phyloP scores from a whole-genome alignment of 2,329 filamentous ascomycete species.

The Trichoderma sp. region DNA sequence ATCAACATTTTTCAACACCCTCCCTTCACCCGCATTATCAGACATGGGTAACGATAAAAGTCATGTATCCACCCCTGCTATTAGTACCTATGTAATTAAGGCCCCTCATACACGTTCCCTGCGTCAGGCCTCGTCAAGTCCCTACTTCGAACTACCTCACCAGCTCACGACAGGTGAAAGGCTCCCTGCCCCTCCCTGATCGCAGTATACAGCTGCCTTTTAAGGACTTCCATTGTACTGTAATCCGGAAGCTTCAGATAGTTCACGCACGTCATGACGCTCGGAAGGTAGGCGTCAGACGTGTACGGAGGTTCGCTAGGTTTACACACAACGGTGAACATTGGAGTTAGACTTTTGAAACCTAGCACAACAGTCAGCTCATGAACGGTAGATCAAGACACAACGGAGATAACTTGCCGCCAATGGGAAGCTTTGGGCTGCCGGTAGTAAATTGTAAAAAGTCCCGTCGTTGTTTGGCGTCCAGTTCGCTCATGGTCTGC shows the following conservation, averaged over 20 bases:
- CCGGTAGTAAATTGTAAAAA: conserved; percentile 98
- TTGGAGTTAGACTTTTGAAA: conserved; percentile 94
- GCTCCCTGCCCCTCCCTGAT: conserved; percentile 96
- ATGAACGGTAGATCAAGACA: background rate
- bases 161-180: conserved; percentile 77
- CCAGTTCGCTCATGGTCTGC: conserved; percentile 90
- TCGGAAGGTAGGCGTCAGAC: conserved; percentile 97
- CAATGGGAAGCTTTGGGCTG: conserved; percentile 96
- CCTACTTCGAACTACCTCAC: background rate
- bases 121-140: background rate
- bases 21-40: background rate
- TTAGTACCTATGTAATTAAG: background rate
- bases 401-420: conserved; percentile 61
- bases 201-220: conserved; percentile 76
- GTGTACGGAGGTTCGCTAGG: conserved; percentile 93
- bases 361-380: conserved; percentile 57
- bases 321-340: conserved; percentile 99
- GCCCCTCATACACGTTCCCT: background rate
- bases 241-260: conserved; percentile 98
- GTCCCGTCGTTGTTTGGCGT: conserved; percentile 74
- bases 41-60: background rate
- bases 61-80: background rate
- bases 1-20: too few species aligned
- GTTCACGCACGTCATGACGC: conserved; percentile 99
- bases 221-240: conserved; percentile 74